Percentiles rank a stretch among this genome's conserved stretches.
Conservation (phyloP, 2,329 filamentous ascomycete genomes). For the Epichloe brachyelytri region DNA sequence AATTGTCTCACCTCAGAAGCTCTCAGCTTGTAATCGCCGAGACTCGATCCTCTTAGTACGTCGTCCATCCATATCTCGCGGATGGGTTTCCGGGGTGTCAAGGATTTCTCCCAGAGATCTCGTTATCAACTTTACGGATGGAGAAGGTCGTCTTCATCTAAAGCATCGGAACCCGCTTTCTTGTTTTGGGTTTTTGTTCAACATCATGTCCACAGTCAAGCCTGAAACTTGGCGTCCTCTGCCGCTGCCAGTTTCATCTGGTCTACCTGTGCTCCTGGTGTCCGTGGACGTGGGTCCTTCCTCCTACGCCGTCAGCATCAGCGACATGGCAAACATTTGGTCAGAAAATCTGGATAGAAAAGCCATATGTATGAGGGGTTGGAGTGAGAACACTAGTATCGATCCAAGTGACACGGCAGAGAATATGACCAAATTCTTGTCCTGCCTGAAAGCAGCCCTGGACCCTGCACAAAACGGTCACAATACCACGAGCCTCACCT, state of each 20-base stretch:
- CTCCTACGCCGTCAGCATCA: slow-evolving; percentile 53
- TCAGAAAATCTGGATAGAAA: slow-evolving; percentile 47
- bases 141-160: not conserved
- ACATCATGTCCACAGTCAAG: slow-evolving; percentile 15
- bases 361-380: slow-evolving; percentile 50
- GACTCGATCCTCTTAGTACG: slow-evolving; percentile 4
- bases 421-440: slow-evolving; percentile 55
- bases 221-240: slow-evolving; percentile 31
- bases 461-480: slow-evolving; percentile 32
- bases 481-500: slow-evolving; percentile 29
- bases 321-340: slow-evolving; percentile 66
- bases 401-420: slow-evolving; percentile 57
- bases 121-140: not conserved
- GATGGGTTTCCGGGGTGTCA: not conserved
- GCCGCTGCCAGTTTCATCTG: slow-evolving; percentile 17
- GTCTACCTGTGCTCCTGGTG: slow-evolving; percentile 48
- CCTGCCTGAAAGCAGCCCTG: slow-evolving; percentile 43
- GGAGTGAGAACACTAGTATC: slow-evolving; percentile 53
- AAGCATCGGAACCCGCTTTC: not conserved
- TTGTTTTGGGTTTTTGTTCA: not conserved
- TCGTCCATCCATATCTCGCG: slow-evolving; percentile 1
- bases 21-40: slow-evolving; percentile 8
- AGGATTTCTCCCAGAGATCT: not conserved
- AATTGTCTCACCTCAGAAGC: not conserved
- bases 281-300: slow-evolving; percentile 41